Evolutionary conservation across 2,329 filamentous ascomycete genomes (phyloP).

Genomic region (Tolypocladium album): DNA sequence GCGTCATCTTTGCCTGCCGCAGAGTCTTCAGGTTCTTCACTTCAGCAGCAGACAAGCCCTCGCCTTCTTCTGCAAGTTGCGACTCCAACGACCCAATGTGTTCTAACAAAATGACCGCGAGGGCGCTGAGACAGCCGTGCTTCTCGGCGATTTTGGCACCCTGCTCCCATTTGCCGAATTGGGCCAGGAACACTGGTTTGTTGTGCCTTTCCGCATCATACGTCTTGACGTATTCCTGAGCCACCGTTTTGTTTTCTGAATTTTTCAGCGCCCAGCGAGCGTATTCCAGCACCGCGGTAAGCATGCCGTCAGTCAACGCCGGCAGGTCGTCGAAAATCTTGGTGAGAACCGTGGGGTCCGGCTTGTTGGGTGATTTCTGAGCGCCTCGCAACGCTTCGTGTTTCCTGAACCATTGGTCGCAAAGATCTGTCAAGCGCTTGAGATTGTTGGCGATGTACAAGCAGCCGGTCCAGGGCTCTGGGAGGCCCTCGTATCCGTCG

Average conservation of each 20-base stretch:
- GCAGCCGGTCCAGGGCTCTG: slow-evolving; percentile 79
- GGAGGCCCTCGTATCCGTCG: slow-evolving; percentile 56
- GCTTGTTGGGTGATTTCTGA: slow-evolving; percentile 18
- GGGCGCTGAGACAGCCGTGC: slow-evolving; percentile 41
- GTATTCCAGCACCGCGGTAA: slow-evolving; percentile 42
- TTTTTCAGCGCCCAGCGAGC: slow-evolving; percentile 37
- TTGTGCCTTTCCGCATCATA: slow-evolving; percentile 40
- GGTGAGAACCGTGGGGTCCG: slow-evolving; percentile 29
- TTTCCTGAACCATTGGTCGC: slow-evolving; percentile 42
- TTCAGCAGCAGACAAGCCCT: slow-evolving; percentile 16
- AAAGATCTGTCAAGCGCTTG: slow-evolving; percentile 49
- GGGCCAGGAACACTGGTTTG: slow-evolving; percentile 42
- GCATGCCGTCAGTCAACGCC: slow-evolving; percentile 41
- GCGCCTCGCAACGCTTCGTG: slow-evolving; percentile 24
- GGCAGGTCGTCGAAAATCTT: slow-evolving; percentile 38
- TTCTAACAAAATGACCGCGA: slow-evolving; percentile 45
- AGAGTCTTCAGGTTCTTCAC: slow-evolving; percentile 19
- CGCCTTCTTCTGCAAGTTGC: slow-evolving; percentile 14
- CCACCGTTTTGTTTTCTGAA: slow-evolving; percentile 29
- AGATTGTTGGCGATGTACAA: slow-evolving; percentile 49
- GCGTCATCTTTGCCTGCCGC: slow-evolving; percentile 29
- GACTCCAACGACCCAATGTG: slow-evolving; percentile 33
- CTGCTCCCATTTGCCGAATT: slow-evolving; percentile 45
- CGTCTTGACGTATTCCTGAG: slow-evolving; percentile 34
- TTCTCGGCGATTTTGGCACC: slow-evolving; percentile 48